Conservation (phyloP, 495 filamentous ascomycete genomes). For the Bathelium albidoporum region DNA sequence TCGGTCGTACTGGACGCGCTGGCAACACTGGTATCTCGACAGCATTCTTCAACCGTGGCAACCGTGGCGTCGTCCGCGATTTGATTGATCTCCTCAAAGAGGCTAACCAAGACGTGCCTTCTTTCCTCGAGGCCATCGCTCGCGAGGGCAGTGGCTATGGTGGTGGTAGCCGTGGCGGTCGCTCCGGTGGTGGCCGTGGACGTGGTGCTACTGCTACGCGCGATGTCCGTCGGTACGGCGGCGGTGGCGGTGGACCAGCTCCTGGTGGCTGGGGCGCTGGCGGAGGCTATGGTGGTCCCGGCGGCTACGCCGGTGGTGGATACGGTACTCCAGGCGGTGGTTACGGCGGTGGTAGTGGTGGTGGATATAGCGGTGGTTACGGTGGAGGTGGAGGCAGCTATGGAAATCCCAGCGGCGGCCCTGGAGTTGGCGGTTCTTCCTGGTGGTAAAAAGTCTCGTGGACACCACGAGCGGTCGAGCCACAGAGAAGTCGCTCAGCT, state of each 20-base stretch:
- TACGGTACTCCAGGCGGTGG: conserved; percentile 31
- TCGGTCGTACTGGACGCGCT: conserved; percentile 98
- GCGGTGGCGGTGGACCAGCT: conserved; percentile 45
- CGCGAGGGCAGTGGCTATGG: conserved; percentile 74
- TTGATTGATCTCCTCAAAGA: conserved; percentile 94
- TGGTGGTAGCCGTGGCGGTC: conserved; percentile 53
- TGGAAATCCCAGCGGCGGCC: conserved; percentile 69
- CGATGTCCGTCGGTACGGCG: conserved; percentile 77
- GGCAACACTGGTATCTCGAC: conserved; percentile 98
- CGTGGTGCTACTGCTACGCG: conserved; percentile 59
- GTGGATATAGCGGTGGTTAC: conserved; percentile 32
- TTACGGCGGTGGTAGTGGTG: conserved; percentile 32
- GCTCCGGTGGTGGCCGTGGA: conserved; percentile 53
- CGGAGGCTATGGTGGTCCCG: conserved; percentile 40
- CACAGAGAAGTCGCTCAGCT: neutral
- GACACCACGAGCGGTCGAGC: neutral
- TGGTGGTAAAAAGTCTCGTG: conserved; percentile 71
- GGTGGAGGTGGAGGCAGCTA: conserved; percentile 58
- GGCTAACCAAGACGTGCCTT: conserved; percentile 90
- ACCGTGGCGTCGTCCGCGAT: conserved; percentile 92
- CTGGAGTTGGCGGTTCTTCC: conserved; percentile 62
- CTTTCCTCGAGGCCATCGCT: conserved; percentile 91
- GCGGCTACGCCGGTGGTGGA: conserved; percentile 37
- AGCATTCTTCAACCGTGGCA: conserved; percentile 99
- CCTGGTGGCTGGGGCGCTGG: conserved; percentile 41